Evolutionary conservation across 352 stramenopile genomes (phyloP).

Genomic region (Blastocystis sp.): DNA sequence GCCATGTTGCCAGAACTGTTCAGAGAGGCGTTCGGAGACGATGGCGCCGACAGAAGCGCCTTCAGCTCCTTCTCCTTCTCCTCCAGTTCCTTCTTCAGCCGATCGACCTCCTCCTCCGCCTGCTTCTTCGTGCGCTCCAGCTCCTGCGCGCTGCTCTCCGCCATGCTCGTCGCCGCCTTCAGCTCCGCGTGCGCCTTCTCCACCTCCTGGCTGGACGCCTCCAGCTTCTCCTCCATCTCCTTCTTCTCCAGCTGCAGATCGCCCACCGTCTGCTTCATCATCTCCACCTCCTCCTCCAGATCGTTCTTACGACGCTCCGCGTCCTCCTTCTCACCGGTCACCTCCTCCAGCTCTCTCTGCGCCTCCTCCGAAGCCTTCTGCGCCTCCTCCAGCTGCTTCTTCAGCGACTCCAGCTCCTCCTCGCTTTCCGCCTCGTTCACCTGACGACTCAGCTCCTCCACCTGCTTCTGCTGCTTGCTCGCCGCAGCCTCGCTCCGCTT

Average conservation of each 20-base stretch:
- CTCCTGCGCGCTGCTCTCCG: neutral
- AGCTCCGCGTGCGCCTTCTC: neutral
- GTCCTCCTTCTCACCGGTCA: neutral
- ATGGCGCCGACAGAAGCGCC: neutral
- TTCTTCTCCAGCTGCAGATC: neutral
- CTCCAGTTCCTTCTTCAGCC: neutral
- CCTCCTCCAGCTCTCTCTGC: neutral
- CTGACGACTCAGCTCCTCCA: neutral
- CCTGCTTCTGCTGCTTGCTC: neutral
- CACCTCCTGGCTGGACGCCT: neutral
- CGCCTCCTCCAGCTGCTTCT: constrained; percentile 20
- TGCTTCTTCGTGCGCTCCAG: neutral
- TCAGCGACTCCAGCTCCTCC: neutral
- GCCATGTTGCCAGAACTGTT: no score
- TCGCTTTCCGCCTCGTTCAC: neutral
- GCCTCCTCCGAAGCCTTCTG: neutral
- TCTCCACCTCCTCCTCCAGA: neutral
- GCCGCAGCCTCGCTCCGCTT: neutral
- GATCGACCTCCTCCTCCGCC: neutral
- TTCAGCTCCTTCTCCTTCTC: neutral
- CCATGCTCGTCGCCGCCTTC: neutral
- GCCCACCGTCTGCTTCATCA: neutral
- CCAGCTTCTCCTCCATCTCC: neutral
- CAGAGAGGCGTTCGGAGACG: no score
- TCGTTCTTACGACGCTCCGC: neutral